These are phyloP conservation scores for Dissophora ornata DNA, from an alignment of 192 early-diverging fungal genomes.

Conservation along the genomic window DNA sequence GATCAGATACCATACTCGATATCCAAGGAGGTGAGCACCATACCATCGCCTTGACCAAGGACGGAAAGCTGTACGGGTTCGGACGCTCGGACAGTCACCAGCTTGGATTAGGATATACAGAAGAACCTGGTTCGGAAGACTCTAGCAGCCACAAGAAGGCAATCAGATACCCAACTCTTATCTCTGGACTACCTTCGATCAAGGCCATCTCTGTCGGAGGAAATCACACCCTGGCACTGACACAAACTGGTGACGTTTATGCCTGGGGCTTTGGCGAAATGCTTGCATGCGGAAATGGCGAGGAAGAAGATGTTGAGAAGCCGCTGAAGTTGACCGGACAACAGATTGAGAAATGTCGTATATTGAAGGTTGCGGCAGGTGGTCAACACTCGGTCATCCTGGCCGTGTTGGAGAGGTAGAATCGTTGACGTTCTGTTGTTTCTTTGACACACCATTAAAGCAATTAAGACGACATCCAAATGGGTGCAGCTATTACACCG, in stretches of 20 bases:
- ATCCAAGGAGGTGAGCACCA: conserved; percentile 92
- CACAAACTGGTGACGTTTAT: conserved; percentile 71
- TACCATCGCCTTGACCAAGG: conserved; percentile 76
- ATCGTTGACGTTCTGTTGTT: too few relatives aligned
- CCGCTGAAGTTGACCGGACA: conserved; percentile 75
- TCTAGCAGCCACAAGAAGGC: conserved; percentile 63
- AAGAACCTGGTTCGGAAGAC: conserved; percentile 49
- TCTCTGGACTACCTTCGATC: conserved; percentile 51
- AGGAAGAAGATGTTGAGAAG: conserved; percentile 75
- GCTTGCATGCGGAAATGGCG: conserved; percentile 84
- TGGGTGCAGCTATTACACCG: too few relatives aligned
- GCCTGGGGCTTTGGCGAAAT: conserved; percentile 93
- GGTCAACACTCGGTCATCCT: conserved; percentile 84
- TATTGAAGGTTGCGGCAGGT: conserved; percentile 76
- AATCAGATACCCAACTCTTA: conserved; percentile 66
- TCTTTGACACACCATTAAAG: too few relatives aligned
- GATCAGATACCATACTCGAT: conserved; percentile 58
- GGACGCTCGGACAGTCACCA: conserved; percentile 88
- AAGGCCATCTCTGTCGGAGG: conserved; percentile 70
- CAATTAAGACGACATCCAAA: too few relatives aligned
- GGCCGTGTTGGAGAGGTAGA: conserved; percentile 17
- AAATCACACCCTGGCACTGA: conserved; percentile 70
- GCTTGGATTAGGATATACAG: conserved; percentile 70
- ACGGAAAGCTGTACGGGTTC: conserved; percentile 83
- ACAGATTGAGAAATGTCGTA: conserved; percentile 72